A percentile compares a stretch with the other conserved stretches of the same genome.
Evolutionary conservation across 768 basidiomycete genomes (phyloP).

Genomic region (Russula griseocarnosa): DNA sequence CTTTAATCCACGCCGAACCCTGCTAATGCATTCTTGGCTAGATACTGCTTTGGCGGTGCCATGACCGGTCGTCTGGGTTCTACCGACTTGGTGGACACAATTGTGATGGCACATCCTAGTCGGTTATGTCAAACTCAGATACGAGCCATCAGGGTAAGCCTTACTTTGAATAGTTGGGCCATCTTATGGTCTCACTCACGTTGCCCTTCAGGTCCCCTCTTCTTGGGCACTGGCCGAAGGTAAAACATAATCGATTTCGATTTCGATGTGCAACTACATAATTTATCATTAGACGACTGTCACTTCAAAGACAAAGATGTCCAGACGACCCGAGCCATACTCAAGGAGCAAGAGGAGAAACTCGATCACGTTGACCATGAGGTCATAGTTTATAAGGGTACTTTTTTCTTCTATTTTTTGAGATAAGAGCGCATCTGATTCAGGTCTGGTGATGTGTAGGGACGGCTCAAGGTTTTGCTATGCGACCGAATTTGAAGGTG

Average conservation of each 20-base stretch:
- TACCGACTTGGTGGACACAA: conserved; percentile 36
- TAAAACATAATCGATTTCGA: conserved; percentile 14
- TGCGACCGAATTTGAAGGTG: conserved; percentile 42
- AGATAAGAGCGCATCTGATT: not conserved
- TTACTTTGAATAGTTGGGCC: not conserved
- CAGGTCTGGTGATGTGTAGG: conserved; percentile 33
- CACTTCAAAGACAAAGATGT: conserved; percentile 32
- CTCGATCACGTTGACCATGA: conserved; percentile 36
- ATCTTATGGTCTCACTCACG: conserved; percentile 27
- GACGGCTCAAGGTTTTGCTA: conserved; percentile 48
- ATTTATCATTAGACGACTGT: conserved; percentile 35
- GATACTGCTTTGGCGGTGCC: conserved; percentile 41
- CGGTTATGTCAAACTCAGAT: conserved; percentile 34
- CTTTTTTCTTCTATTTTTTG: conserved; percentile 1
- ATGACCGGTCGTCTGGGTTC: conserved; percentile 34
- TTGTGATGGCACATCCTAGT: conserved; percentile 44
- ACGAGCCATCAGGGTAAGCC: conserved; percentile 36
- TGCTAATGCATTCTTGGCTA: conserved; percentile 24
- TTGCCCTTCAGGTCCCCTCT: conserved; percentile 16
- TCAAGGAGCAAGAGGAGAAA: conserved; percentile 34
- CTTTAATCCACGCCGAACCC: not conserved
- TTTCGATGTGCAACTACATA: not conserved
- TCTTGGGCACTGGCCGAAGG: conserved; percentile 42
- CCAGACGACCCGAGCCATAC: conserved; percentile 33
- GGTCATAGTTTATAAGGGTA: conserved; percentile 39